Conservation (phyloP, 345 rosid genomes). For the Raphanus raphanistrum region DNA sequence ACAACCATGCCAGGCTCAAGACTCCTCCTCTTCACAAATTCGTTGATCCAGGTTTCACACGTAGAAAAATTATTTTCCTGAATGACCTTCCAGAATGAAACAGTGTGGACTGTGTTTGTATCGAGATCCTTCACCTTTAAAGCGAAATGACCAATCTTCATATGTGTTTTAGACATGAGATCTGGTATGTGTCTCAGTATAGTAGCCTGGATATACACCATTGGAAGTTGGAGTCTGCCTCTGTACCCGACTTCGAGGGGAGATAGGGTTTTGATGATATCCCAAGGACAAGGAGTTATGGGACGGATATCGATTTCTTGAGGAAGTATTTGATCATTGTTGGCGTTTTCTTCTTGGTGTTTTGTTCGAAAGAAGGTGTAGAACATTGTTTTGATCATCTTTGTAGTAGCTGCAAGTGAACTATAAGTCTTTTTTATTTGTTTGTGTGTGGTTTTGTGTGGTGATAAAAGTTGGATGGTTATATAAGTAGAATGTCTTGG, state of each 20-base stretch:
- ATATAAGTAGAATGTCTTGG: not conserved
- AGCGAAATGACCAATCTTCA: not conserved
- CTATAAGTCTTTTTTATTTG: not conserved
- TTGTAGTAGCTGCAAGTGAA: not conserved
- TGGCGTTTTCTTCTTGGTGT: slow-evolving; percentile 7
- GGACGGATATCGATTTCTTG: slow-evolving; percentile 28
- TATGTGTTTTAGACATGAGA: not conserved
- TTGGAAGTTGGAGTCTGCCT: slow-evolving; percentile 2
- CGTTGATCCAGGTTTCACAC: slow-evolving; percentile 22
- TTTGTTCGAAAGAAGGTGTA: slow-evolving; percentile 27
- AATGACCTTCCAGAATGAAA: not conserved
- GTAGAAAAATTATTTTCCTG: not conserved
- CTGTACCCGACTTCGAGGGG: not conserved
- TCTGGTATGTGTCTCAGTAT: not conserved
- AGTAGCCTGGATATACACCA: not conserved
- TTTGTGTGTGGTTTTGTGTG: not conserved
- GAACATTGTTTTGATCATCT: slow-evolving; percentile 19
- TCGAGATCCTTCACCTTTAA: slow-evolving; percentile 16
- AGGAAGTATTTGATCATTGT: not conserved
- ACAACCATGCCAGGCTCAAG: slow-evolving; percentile 28
- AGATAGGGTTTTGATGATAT: slow-evolving; percentile 14
- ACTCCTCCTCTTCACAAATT: slow-evolving; percentile 22
- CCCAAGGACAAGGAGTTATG: not conserved
- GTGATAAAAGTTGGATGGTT: not conserved
- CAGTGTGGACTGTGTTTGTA: slow-evolving; percentile 13